A percentile compares a stretch with the other conserved stretches of the same genome.
Evolutionary conservation across 2,329 filamentous ascomycete genomes (phyloP).

Genomic region (Neonectria magnoliae): DNA sequence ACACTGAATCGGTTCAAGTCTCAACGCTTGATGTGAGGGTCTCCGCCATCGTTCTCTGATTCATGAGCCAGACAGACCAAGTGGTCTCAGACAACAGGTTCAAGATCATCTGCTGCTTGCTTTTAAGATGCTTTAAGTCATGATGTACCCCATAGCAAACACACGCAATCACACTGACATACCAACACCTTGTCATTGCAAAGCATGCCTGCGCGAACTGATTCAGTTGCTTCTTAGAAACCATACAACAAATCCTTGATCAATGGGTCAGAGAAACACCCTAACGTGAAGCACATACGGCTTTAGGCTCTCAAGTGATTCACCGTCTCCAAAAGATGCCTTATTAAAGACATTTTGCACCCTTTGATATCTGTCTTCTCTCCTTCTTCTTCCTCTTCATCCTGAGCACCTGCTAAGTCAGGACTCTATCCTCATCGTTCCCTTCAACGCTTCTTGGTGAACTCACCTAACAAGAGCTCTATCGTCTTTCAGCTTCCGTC

Average conservation of each 20-base stretch:
- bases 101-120: background rate
- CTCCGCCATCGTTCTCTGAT: background rate
- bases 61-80: background rate
- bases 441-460: background rate
- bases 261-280: background rate
- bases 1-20: background rate
- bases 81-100: background rate
- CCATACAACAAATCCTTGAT: background rate
- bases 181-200: background rate
- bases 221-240: background rate
- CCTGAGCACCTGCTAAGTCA: background rate
- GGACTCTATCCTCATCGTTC: background rate
- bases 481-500: background rate
- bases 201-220: background rate
- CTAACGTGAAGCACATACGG: background rate
- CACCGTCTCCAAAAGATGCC: background rate
- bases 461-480: too few species aligned
- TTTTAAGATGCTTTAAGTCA: background rate
- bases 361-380: background rate
- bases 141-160: background rate
- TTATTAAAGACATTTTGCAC: background rate
- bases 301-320: background rate
- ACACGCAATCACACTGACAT: background rate
- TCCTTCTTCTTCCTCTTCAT: background rate
- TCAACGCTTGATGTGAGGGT: background rate